Evolutionary conservation across 768 basidiomycete genomes (phyloP).

Genomic region (Lyophyllum atratum): DNA sequence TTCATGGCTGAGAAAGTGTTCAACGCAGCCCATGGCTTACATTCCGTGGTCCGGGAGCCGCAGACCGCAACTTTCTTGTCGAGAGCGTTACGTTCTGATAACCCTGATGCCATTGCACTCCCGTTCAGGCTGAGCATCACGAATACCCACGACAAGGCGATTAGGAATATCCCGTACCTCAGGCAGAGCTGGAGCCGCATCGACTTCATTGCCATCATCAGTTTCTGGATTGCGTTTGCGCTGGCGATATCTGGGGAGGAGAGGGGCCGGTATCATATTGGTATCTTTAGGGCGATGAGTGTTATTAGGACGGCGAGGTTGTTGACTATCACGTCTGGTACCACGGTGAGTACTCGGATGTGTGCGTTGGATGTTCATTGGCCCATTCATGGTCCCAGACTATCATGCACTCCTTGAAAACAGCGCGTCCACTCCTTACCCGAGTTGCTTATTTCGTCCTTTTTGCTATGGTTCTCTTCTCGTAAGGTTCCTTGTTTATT

Average conservation of each 20-base stretch:
- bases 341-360: constrained; percentile 59
- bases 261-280: constrained; percentile 69
- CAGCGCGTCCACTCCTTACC: constrained; percentile 84
- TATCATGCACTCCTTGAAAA: constrained; percentile 91
- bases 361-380: not conserved
- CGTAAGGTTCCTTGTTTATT: constrained; percentile 46
- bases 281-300: constrained; percentile 85
- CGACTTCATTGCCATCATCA: constrained; percentile 81
- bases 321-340: constrained; percentile 87
- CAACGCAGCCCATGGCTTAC: constrained; percentile 33
- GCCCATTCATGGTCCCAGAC: constrained; percentile 36
- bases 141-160: constrained; percentile 55
- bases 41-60: constrained; percentile 43
- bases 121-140: constrained; percentile 66
- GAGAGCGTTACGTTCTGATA: constrained; percentile 45
- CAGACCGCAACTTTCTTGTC: constrained; percentile 53
- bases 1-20: constrained; percentile 35
- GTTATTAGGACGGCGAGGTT: constrained; percentile 83
- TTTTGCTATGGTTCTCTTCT: constrained; percentile 88
- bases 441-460: constrained; percentile 90
- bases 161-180: constrained; percentile 79
- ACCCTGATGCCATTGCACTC: constrained; percentile 49
- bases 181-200: constrained; percentile 92
- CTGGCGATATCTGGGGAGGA: constrained; percentile 74
- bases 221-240: constrained; percentile 85